Evolutionary conservation across 2,329 filamentous ascomycete species (phyloP), one percentile per base, ranked within the genome.

Genomic region (Scytalidium sp.): DNA sequence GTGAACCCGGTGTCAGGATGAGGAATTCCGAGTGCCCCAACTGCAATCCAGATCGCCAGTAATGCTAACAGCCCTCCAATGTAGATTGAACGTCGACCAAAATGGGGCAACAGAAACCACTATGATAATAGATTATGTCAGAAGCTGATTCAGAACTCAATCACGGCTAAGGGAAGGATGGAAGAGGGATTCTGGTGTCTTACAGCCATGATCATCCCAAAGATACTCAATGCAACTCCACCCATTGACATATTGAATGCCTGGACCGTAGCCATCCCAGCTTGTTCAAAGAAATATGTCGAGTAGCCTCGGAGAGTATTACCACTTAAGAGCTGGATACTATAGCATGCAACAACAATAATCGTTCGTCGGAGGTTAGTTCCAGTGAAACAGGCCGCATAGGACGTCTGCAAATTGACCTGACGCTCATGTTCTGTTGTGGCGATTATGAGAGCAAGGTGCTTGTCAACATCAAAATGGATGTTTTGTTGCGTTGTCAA

Each of bases 271-370:
- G 65, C 58, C 27, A 82, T 60, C 1, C 79, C 79, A 2, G 78
- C 78, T 54, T 78, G 74, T 52, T 76, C 67, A 61, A 82, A 82
- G 59, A 74, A 75, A 59, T 80, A 81, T 3, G 79, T 84, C 3
- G 78, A 80, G 51, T 83, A 85, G 51, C 79, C 80, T 47, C 81
- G 78, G 49, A 84, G 75, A 19, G 81, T 78, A 52, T 81, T 79
- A 10, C 82, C 80, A 45, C 75, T 78, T 2, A 84, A 68, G 17
- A 83, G 80, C 59, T 85, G 81, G 2, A 80, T 81, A 10, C 76
- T 73, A 66, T 81, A 84, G 5, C 81, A 78, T 57, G 81, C 80
- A 45, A 70, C 65, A 1, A 73, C 70, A 21, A 79, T 76, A 55
- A 78, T 75, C 0, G 75, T 78, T 13, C 75, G 70, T 5, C 73